Evolutionary conservation across 2,329 filamentous ascomycete species (phyloP), one percentile per base, ranked within the genome.

Genomic region (Colletotrichum australisinense): DNA sequence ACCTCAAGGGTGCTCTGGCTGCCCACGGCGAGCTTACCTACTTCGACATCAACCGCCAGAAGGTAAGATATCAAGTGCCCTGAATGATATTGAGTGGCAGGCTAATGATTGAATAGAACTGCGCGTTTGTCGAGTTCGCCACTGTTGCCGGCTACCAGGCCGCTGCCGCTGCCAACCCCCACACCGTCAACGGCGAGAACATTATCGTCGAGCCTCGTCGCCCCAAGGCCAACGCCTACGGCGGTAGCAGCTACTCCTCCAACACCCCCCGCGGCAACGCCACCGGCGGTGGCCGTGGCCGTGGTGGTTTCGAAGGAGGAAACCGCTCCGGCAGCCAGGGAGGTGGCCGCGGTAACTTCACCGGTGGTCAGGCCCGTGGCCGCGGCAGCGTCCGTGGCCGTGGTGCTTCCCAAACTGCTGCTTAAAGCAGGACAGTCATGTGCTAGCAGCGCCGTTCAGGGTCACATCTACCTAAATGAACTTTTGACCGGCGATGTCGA

Each of bases 121-220:
- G 95, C 80, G 97, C 97, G 30, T 98, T 98, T 81, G 94, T 98
- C 73, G 97, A 99, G 83, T 99, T 97, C 84, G 93, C 92, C 80
- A 93, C 93, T 59, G 81, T 91, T 26, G 91, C 95, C 68, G 95
- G 91, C 59, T 98, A 97, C 85, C 90, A 94, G 82, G 93, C 94
- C 75, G 97, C 97, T 56, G 88, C 94, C 49, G 90, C 90, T 74
- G 93, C 93, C 77, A 98, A 97, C 86, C 96, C 96, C 46, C 95
- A 97, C 85, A 89, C 90, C 57, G 90, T 99, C 75, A 94, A 93
- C 78, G 93, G 92, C 77, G 93, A 98, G 83, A 92, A 91, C 79
- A 93, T 99, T 78, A 88, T 91, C 75, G 93, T 99, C 69, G 97
- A 98, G 85, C 94, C 96, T 81, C 95, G 97, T 75, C 94, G 95